Evolutionary conservation across 495 filamentous ascomycete species (phyloP).

Genomic region (Acidiella bohemica): DNA sequence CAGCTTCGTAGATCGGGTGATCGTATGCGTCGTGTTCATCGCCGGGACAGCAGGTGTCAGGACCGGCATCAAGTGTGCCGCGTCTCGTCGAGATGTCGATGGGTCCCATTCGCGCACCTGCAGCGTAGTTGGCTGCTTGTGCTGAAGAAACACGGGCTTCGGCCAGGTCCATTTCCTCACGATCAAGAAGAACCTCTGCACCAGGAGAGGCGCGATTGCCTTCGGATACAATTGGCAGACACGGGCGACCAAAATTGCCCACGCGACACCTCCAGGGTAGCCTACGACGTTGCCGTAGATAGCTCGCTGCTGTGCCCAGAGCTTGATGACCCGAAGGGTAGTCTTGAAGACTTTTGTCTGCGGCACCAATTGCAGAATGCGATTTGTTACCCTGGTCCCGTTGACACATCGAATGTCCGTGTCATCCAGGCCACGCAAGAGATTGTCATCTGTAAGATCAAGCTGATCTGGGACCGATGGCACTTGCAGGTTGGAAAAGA

Average conservation of each 20-base stretch:
- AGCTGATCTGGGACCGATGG: conserved; percentile 59
- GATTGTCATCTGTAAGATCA: conserved; percentile 63
- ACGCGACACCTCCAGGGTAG: conserved; percentile 91
- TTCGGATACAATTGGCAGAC: conserved; percentile 96
- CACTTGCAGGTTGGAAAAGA: conserved; percentile 67
- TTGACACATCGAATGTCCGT: conserved; percentile 78
- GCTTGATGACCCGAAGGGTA: conserved; percentile 79
- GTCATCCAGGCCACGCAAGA: conserved; percentile 76
- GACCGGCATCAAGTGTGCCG: conserved; percentile 85
- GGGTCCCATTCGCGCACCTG: conserved; percentile 89
- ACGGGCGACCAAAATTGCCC: conserved; percentile 91
- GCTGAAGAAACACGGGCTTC: conserved; percentile 73
- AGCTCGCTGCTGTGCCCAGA: conserved; percentile 87
- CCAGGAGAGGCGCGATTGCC: conserved; percentile 69
- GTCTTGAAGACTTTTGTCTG: conserved; percentile 77
- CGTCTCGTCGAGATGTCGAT: conserved; percentile 69
- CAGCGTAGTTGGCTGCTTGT: conserved; percentile 68
- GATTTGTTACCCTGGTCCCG: conserved; percentile 82
- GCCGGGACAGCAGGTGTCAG: conserved; percentile 87
- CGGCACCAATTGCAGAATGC: conserved; percentile 78
- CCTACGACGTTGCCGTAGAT: conserved; percentile 93
- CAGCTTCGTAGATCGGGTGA: conserved; percentile 69
- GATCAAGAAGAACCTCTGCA: conserved; percentile 86
- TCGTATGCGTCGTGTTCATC: conserved; percentile 91
- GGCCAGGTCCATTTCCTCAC: conserved; percentile 91